These are phyloP conservation scores for Pelargonium nanum DNA, from an alignment of 345 rosid genomes.

Conservation along the genomic window DNA sequence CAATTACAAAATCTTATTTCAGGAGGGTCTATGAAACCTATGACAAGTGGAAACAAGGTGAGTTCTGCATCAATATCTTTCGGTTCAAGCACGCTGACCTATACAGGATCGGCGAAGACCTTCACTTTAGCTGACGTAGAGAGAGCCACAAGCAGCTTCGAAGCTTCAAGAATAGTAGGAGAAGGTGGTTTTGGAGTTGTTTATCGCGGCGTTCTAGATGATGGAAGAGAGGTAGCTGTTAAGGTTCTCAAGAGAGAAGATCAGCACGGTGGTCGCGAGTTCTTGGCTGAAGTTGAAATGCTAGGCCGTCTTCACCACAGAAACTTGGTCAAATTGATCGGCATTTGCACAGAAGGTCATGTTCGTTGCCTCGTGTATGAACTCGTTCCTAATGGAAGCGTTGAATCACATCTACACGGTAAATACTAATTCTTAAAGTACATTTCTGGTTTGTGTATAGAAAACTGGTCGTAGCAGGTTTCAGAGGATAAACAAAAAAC, in stretches of 20 bases:
- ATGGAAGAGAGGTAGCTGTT: conserved; percentile 59
- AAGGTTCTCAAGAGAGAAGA: conserved; percentile 60
- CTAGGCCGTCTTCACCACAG: conserved; percentile 73
- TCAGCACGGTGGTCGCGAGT: conserved; percentile 50
- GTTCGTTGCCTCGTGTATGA: conserved; percentile 55
- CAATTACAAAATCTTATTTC: conserved; percentile 2
- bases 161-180: conserved; percentile 41
- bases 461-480: no score
- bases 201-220: conserved; percentile 39
- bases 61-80: conserved; percentile 28
- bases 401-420: conserved; percentile 70
- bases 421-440: neutral
- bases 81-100: conserved; percentile 30
- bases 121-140: conserved; percentile 37
- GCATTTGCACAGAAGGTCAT: conserved; percentile 42
- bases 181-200: conserved; percentile 77
- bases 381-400: conserved; percentile 61
- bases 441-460: conserved; percentile 7
- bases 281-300: conserved; percentile 77
- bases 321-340: conserved; percentile 54
- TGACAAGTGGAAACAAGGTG: conserved; percentile 17
- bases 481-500: no score
- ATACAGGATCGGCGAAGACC: conserved; percentile 44
- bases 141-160: conserved; percentile 42
- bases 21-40: conserved; percentile 23